Evolutionary conservation across 371 early-diverging fungal genomes (phyloP).

Genomic region (Mortierella sp.): DNA sequence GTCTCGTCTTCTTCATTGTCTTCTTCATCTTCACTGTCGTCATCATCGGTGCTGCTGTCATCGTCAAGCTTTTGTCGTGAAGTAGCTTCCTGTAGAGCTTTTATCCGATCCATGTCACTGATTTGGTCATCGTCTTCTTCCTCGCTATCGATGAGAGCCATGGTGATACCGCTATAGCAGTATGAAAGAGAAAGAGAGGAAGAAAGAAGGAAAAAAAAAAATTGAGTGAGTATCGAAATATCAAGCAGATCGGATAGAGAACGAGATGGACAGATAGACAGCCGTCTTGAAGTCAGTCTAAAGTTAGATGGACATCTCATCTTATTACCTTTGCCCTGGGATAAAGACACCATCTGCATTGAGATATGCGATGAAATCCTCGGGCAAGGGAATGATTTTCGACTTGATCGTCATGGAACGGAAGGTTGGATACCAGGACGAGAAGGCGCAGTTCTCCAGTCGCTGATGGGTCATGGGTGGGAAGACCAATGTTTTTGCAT

Average conservation of each 20-base stretch:
- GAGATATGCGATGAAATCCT: conserved; percentile 85
- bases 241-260: too few relatives aligned
- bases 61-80: conserved; percentile 38
- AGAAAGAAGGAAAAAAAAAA: too few relatives aligned
- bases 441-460: conserved; percentile 76
- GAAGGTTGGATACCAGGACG: conserved; percentile 82
- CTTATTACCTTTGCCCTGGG: conserved; percentile 66
- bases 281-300: not conserved
- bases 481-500: conserved; percentile 20
- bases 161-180: conserved; percentile 57
- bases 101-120: conserved; percentile 27
- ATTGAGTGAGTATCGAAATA: too few relatives aligned
- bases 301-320: not conserved
- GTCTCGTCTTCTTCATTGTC: conserved; percentile 48
- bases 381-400: conserved; percentile 73
- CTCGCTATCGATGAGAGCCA: conserved; percentile 61
- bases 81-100: conserved; percentile 17
- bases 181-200: too few relatives aligned
- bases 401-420: conserved; percentile 74
- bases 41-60: conserved; percentile 59
- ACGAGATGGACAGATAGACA: too few relatives aligned
- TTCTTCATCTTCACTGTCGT: conserved; percentile 61
- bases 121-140: conserved; percentile 57
- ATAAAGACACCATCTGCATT: conserved; percentile 87
- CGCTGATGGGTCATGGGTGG: conserved; percentile 66